These are phyloP conservation scores for Emiliania huxleyi DNA, from an alignment of 78 protist species.

Conservation along the genomic window DNA sequence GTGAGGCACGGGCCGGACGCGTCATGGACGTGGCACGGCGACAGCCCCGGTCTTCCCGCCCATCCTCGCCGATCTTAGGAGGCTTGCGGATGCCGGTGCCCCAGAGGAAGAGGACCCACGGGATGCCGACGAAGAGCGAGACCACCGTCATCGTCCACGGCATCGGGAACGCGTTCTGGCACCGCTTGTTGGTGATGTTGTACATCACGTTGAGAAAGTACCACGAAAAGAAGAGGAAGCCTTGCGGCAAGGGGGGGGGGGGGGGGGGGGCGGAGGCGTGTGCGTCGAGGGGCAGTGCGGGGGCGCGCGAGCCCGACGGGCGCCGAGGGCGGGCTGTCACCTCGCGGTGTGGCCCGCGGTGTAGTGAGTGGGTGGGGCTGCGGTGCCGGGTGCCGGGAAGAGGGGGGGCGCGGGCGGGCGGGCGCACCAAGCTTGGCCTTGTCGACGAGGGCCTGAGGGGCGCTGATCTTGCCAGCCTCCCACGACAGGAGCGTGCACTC, in stretches of 20 bases:
- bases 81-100: neutral
- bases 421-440: neutral
- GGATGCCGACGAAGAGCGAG: slow-evolving; percentile 26
- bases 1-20: no score
- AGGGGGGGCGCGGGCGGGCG: neutral
- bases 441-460: neutral
- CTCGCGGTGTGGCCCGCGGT: no score
- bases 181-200: slow-evolving; percentile 28
- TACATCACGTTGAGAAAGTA: slow-evolving; percentile 14
- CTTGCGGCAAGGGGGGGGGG: neutral
- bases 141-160: slow-evolving; percentile 35
- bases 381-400: no score
- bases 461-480: neutral
- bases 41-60: neutral
- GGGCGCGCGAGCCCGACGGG: no score
- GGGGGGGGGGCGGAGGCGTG: neutral
- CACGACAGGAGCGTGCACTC: neutral
- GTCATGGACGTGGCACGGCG: no score
- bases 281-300: no score
- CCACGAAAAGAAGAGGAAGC: neutral
- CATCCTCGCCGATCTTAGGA: neutral
- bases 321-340: no score
- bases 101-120: neutral
- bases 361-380: no score
- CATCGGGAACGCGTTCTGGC: slow-evolving; percentile 25